These are phyloP conservation scores for Imleria badia DNA, from an alignment of 768 basidiomycete genomes.

Conservation along the genomic window DNA sequence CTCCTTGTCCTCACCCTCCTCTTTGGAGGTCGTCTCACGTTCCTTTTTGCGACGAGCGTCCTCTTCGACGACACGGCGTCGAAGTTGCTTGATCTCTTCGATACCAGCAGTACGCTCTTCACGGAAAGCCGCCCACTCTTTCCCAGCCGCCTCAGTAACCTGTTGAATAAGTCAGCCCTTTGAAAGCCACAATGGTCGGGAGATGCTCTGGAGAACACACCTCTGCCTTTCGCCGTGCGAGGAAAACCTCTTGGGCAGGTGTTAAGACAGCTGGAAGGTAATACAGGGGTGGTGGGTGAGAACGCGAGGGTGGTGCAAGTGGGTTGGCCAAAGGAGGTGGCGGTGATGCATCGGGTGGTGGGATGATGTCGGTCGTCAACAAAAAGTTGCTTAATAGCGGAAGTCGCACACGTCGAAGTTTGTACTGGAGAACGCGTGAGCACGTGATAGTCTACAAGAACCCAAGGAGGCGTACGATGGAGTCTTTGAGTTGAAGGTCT, in stretches of 20 bases:
- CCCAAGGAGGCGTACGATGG: conserved; percentile 54
- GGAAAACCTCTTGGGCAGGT: conserved; percentile 67
- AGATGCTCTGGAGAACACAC: conserved; percentile 35
- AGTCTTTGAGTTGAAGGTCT: conserved; percentile 78
- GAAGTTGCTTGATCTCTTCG: conserved; percentile 59
- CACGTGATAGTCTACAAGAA: not conserved
- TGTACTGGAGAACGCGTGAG: conserved; percentile 50
- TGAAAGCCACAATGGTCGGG: not conserved
- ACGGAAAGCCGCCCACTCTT: conserved; percentile 66
- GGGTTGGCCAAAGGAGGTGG: conserved; percentile 31
- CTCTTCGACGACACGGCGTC: conserved; percentile 66
- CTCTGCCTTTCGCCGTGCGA: conserved; percentile 61
- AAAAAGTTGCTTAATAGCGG: conserved; percentile 75
- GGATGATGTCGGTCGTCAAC: conserved; percentile 68
- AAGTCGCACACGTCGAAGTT: conserved; percentile 68
- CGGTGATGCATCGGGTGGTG: conserved; percentile 34
- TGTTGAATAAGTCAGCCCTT: conserved; percentile 26
- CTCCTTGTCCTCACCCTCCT: conserved; percentile 33
- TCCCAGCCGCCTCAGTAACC: conserved; percentile 62
- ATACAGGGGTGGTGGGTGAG: conserved; percentile 75
- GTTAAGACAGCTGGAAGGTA: conserved; percentile 72
- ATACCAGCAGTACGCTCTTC: conserved; percentile 58
- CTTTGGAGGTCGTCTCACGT: conserved; percentile 38
- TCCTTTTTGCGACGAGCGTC: conserved; percentile 48
- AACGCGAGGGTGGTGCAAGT: conserved; percentile 52